Evolutionary conservation across 108 stramenopile genomes (phyloP).

Genomic region (Fragilaria crotonensis): DNA sequence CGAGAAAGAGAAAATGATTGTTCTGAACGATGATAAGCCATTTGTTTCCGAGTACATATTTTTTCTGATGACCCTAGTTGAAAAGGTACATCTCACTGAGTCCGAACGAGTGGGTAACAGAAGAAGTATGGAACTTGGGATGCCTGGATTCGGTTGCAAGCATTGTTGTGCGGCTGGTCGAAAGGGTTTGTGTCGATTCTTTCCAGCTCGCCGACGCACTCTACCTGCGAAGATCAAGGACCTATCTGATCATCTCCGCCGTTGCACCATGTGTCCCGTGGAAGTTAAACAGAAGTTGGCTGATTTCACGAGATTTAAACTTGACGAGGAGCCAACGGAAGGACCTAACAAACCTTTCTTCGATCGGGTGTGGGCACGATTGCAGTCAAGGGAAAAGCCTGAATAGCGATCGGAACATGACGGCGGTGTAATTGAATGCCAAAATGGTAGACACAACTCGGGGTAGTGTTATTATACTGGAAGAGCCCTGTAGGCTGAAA

Average conservation of each 20-base stretch:
- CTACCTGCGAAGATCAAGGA: constrained; percentile 34
- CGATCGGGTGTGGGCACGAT: constrained; percentile 29
- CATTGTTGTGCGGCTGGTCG: constrained; percentile 23
- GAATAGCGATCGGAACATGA: too few species aligned
- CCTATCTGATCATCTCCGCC: constrained; percentile 30
- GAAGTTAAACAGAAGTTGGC: constrained; percentile 18
- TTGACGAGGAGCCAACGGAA: neutral
- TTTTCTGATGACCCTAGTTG: constrained; percentile 22
- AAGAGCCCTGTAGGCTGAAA: too few species aligned
- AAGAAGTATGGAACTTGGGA: constrained; percentile 23
- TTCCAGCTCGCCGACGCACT: constrained; percentile 27
- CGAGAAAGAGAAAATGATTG: neutral
- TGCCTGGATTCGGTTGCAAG: constrained; percentile 29
- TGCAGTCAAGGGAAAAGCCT: constrained; percentile 3
- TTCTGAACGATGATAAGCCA: constrained; percentile 7
- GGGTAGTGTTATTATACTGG: too few species aligned
- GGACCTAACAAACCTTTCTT: constrained; percentile 18
- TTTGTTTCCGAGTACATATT: constrained; percentile 24
- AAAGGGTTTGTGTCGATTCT: constrained; percentile 28
- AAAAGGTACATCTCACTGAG: constrained; percentile 21
- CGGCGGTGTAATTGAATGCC: too few species aligned
- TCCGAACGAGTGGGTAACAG: constrained; percentile 20
- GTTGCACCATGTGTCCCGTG: constrained; percentile 26
- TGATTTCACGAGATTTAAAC: constrained; percentile 5
- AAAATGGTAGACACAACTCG: too few species aligned